Base-by-base conservation (phyloP, 192 early-diverging fungal species). In the Coemansia erecta region DNA sequence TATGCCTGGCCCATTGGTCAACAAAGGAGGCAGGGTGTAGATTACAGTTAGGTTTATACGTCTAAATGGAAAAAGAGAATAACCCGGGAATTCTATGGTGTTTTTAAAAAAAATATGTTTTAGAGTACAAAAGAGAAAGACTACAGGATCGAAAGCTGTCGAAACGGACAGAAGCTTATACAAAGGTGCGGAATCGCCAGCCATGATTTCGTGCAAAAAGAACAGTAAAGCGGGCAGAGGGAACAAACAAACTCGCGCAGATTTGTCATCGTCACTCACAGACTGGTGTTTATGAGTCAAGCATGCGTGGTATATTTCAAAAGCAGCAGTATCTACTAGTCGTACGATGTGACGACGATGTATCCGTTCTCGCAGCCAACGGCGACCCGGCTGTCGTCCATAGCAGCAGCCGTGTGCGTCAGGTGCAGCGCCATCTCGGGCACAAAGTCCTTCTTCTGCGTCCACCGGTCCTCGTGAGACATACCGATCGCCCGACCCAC, bases 291-390 rank as follows among this genome's bases (percentile, higher is more conserved):
- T 13, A 15, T 1, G 39, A 22, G 8, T 9, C 22, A 41, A 4
- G 0, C 5, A 47, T 23, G 28, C 17, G 46, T n/a, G n/a, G n/a
- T n/a, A n/a, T n/a, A n/a, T n/a, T n/a, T n/a, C n/a, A n/a, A n/a
- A n/a, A n/a, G n/a, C n/a, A n/a, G n/a, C n/a, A n/a, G n/a, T n/a
- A n/a, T n/a, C n/a, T n/a, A n/a, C 26, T 60, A 78, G 33, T 78
- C 70, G 64, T 68, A 78, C 12, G 64, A 62, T 0, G 60, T 58
- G 13, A 78, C 53, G 0, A 78, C 70, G 3, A 78, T 65, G 26
- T 78, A 78, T 2, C 75, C 75, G 58, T 78, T 78, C 31, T 48
- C 17, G 51, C 75, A 78, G 4, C 69, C 75, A 17, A 72, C 41
- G 10, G 68, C 75, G 15, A 78, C 44, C 13, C 59, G 53, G 1